Evolutionary conservation across 78 protist species (phyloP).

Genomic region (Dictyostelium firmibasis): DNA sequence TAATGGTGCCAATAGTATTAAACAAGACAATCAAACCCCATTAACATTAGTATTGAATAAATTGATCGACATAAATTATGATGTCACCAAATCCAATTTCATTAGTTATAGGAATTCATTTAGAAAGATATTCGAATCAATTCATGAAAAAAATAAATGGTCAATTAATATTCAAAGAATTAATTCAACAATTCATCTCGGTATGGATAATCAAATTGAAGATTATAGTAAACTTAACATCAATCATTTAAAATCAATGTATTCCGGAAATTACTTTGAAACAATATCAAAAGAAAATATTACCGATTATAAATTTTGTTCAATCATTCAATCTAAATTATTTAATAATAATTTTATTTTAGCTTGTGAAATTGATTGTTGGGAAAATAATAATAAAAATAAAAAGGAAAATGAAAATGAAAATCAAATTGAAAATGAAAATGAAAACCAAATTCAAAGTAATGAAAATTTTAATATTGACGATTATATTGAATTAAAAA

Average conservation of each 20-base stretch:
- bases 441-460: background rate
- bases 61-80: background rate
- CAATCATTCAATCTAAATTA: background rate
- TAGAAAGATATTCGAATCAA: slow-evolving; percentile 1
- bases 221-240: too few species aligned
- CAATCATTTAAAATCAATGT: background rate
- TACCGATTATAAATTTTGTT: background rate
- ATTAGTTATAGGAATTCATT: background rate
- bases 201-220: background rate
- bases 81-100: background rate
- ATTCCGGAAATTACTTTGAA: background rate
- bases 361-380: slow-evolving; percentile 18
- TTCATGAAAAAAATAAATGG: background rate
- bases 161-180: background rate
- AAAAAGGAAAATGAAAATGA: background rate
- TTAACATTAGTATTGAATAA: background rate
- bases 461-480: background rate
- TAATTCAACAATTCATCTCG: background rate
- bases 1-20: background rate
- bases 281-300: background rate
- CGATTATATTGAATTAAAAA: background rate
- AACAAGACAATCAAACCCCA: background rate
- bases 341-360: background rate
- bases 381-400: background rate
- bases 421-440: background rate